Evolutionary conservation across 768 basidiomycete genomes (phyloP).

Genomic region (Boletus insuetus): DNA sequence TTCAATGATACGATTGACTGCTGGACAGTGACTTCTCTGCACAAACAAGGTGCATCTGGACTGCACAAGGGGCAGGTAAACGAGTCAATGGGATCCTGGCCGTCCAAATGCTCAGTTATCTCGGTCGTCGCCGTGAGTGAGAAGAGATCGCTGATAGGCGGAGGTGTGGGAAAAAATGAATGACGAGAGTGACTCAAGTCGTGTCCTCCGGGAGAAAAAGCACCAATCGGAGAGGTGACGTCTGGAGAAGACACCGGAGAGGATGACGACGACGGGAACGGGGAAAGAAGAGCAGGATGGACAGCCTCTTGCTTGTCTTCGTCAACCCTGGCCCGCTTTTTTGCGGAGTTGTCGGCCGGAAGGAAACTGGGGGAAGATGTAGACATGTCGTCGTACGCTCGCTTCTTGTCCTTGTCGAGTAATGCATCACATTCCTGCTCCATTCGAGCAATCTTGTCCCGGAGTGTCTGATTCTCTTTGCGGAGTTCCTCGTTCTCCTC

Average conservation of each 20-base stretch:
- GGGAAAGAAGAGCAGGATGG: constrained; percentile 18
- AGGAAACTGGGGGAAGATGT: constrained; percentile 26
- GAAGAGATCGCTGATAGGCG: constrained; percentile 32
- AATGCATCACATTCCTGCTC: constrained; percentile 37
- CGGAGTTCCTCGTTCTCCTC: constrained; percentile 80
- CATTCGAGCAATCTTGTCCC: constrained; percentile 44
- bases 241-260: constrained; percentile 54
- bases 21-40: constrained; percentile 62
- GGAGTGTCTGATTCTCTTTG: constrained; percentile 62
- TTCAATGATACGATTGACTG: constrained; percentile 24
- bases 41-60: constrained; percentile 70
- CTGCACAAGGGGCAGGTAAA: constrained; percentile 71
- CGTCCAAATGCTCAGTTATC: constrained; percentile 34
- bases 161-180: constrained; percentile 31
- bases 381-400: constrained; percentile 54
- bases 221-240: constrained; percentile 26
- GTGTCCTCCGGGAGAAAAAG: constrained; percentile 34
- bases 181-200: constrained; percentile 20
- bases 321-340: constrained; percentile 39
- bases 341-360: constrained; percentile 20
- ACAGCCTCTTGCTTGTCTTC: constrained; percentile 20
- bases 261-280: constrained; percentile 39
- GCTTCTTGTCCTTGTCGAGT: constrained; percentile 49
- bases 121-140: constrained; percentile 34
- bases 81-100: constrained; percentile 32